Evolutionary conservation across 768 basidiomycete species (phyloP).

Genomic region (Mycena sanguinolenta): DNA sequence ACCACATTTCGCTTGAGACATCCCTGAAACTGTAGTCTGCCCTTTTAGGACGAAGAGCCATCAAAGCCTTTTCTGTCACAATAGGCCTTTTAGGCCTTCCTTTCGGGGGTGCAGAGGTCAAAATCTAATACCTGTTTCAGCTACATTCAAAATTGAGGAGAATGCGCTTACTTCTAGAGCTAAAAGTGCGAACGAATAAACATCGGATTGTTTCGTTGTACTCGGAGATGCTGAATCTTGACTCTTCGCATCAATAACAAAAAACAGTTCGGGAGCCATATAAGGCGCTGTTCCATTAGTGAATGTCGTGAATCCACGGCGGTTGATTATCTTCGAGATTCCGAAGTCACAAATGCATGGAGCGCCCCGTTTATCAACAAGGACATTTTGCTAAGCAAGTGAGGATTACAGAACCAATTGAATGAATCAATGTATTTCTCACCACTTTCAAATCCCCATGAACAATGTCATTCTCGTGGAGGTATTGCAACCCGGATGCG

Average conservation of each 20-base stretch:
- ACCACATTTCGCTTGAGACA: background rate
- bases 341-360: background rate
- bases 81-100: background rate
- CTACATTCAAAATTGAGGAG: background rate
- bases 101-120: background rate
- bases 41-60: background rate
- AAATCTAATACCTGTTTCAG: background rate
- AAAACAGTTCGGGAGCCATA: background rate
- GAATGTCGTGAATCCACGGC: too few relatives aligned
- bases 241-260: background rate
- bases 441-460: background rate
- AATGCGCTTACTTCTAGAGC: background rate
- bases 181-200: background rate
- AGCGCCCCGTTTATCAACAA: background rate
- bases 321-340: too few relatives aligned
- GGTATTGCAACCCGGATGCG: background rate
- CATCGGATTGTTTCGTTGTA: background rate
- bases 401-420: background rate
- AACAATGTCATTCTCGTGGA: background rate
- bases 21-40: background rate
- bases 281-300: too few relatives aligned
- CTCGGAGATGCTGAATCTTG: background rate
- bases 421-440: background rate
- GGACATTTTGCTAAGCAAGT: background rate
- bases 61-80: background rate